Evolutionary conservation across 345 rosid species (phyloP).

Genomic region (Rubroshorea leprosula): DNA sequence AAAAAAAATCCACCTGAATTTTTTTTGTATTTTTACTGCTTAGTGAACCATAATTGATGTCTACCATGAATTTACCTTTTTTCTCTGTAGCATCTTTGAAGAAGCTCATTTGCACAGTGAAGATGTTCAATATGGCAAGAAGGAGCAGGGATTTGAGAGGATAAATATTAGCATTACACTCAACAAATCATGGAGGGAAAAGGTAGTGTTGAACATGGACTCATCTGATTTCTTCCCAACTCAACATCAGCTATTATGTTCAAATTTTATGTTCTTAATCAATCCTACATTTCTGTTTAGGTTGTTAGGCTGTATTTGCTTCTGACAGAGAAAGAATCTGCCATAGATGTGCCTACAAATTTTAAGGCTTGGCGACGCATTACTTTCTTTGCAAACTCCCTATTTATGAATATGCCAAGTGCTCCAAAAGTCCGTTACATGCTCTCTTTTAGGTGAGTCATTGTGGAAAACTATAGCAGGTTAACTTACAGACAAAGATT

Average conservation of each 20-base stretch:
- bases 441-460: constrained; percentile 82
- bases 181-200: constrained; percentile 49
- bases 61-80: constrained; percentile 21
- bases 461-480: not conserved
- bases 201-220: constrained; percentile 39
- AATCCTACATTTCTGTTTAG: constrained; percentile 28
- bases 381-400: constrained; percentile 95
- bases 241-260: not conserved
- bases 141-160: constrained; percentile 74
- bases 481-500: too few relatives aligned
- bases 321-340: constrained; percentile 91
- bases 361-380: constrained; percentile 97
- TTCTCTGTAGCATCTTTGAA: constrained; percentile 49
- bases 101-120: constrained; percentile 23
- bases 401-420: constrained; percentile 88
- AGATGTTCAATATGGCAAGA: constrained; percentile 27
- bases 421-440: constrained; percentile 89
- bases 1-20: constrained; percentile 1
- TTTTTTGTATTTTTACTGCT: too few relatives aligned
- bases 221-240: not conserved
- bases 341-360: constrained; percentile 85
- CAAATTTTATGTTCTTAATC: constrained; percentile 11
- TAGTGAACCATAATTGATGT: not conserved
- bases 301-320: constrained; percentile 74
- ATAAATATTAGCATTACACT: constrained; percentile 30